Evolutionary conservation across 2,329 filamentous ascomycete species (phyloP), one percentile per base, ranked within the genome.

Genomic region (Penicillium brasilianum): DNA sequence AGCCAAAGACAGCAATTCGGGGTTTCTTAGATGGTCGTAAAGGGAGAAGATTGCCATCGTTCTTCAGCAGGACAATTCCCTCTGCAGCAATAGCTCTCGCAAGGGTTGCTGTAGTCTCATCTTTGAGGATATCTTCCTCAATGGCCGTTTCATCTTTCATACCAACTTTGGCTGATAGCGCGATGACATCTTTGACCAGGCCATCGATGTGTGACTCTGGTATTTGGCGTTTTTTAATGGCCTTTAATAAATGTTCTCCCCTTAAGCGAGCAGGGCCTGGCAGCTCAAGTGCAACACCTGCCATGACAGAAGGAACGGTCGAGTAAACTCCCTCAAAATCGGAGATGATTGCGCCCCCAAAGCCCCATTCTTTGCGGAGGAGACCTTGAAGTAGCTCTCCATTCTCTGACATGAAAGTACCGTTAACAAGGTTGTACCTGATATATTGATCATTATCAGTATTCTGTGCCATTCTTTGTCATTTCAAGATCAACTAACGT

Each of bases 361-460:
- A 48, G 6, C 22, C 44, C 44, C 44, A 48, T 7, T 48, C 44
- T 16, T 48, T 48, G 25, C 44, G 44, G 16, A 48, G 44, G 44
- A 48, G 44, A 11, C 44, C 44, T 28, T 48, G 44, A 25, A 48
- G 44, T 30, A 48, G n/a, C 14, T 48, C 44, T 28, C 28, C 44
- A 30, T 48, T 48, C 44, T 48, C 44, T 2, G 44, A 48, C 44
- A 48, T 48, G 25, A 48, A 48, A 16, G 13, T 20, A 48, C 44
- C 20, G 18, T 48, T 48, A 6, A 48, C 44, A 28, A 48, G 44
- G 16, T 48, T 48, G 37, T 41, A 41, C 9, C 37, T 41, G 7
- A n/a, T n/a, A n/a, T n/a, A n/a, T n/a, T 41, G 10, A 16, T 41
- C 16, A 18, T 2, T 3, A 2, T 41, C 9, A 41, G 37, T 18